These are phyloP conservation scores for Elongisporangium prolatum DNA, from an alignment of 352 stramenopile genomes.

Conservation along the genomic window DNA sequence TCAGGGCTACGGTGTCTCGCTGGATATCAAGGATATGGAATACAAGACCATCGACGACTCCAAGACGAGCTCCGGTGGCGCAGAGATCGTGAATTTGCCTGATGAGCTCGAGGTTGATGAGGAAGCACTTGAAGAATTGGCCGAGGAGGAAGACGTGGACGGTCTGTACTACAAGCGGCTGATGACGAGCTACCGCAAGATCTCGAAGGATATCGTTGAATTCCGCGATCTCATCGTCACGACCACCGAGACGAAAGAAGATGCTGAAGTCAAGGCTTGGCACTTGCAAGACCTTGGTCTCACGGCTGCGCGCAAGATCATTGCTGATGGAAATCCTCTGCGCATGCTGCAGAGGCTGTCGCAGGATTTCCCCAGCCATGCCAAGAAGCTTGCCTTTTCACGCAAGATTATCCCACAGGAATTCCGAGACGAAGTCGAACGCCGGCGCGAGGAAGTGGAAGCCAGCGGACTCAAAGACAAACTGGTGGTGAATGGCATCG, in stretches of 20 bases:
- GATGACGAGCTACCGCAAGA: constrained; percentile 28
- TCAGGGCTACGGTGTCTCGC: constrained; percentile 89
- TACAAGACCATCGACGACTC: constrained; percentile 95
- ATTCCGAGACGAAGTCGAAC: constrained; percentile 38
- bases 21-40: constrained; percentile 98
- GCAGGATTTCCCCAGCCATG: constrained; percentile 88
- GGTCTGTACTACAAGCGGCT: constrained; percentile 61
- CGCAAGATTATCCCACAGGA: constrained; percentile 45
- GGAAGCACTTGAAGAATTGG: constrained; percentile 16
- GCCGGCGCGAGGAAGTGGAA: constrained; percentile 23
- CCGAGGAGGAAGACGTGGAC: constrained; percentile 60
- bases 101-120: constrained; percentile 31
- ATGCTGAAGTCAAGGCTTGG: constrained; percentile 68
- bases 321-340: constrained; percentile 73
- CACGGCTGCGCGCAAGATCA: constrained; percentile 65
- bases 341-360: constrained; percentile 72
- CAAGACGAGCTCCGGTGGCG: constrained; percentile 43
- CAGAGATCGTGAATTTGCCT: constrained; percentile 20
- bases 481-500: constrained; percentile 87
- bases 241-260: constrained; percentile 25
- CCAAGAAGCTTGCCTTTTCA: constrained; percentile 67
- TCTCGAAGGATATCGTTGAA: constrained; percentile 45
- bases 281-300: constrained; percentile 88
- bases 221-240: constrained; percentile 47
- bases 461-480: constrained; percentile 44